A percentile compares a stretch with the other conserved stretches of the same genome.
Evolutionary conservation across 805 yeast species (phyloP).

Genomic region (Zygosaccharomyces rouxii): DNA sequence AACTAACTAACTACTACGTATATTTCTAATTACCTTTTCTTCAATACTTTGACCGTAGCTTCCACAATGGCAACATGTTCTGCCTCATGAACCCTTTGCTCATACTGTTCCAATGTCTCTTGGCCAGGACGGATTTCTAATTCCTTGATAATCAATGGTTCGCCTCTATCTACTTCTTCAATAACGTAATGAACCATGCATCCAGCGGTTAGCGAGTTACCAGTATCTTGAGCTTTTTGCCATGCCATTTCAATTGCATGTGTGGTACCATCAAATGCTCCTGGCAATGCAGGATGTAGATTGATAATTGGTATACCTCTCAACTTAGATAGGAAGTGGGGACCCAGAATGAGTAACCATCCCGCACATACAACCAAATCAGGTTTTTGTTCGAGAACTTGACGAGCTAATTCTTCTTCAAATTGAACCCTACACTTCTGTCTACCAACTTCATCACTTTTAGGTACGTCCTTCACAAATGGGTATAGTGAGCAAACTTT

Average conservation of each 20-base stretch:
- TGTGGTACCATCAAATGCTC: slow-evolving; percentile 88
- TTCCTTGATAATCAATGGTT: slow-evolving; percentile 80
- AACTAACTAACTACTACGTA: neutral
- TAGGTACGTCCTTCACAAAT: slow-evolving; percentile 73
- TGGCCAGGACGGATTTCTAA: slow-evolving; percentile 57
- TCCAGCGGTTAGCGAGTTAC: slow-evolving; percentile 73
- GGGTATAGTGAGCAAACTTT: slow-evolving; percentile 62
- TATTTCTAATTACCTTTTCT: slow-evolving; percentile 7
- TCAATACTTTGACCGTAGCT: slow-evolving; percentile 67
- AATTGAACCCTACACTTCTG: slow-evolving; percentile 59
- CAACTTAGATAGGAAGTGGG: slow-evolving; percentile 65
- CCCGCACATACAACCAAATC: slow-evolving; percentile 95
- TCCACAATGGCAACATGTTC: slow-evolving; percentile 94
- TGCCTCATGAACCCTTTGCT: slow-evolving; percentile 69
- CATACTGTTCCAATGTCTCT: slow-evolving; percentile 77
- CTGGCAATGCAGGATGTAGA: slow-evolving; percentile 95
- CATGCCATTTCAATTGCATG: slow-evolving; percentile 96
- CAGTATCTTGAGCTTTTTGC: slow-evolving; percentile 76
- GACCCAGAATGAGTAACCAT: slow-evolving; percentile 91
- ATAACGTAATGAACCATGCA: slow-evolving; percentile 97
- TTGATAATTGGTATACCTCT: slow-evolving; percentile 76
- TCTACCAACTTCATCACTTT: slow-evolving; percentile 58
- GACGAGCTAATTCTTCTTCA: slow-evolving; percentile 71
- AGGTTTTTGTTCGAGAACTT: slow-evolving; percentile 63
- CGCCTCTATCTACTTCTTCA: slow-evolving; percentile 91